Evolutionary conservation across 768 basidiomycete species (phyloP).

Genomic region (Mycena galericulata): DNA sequence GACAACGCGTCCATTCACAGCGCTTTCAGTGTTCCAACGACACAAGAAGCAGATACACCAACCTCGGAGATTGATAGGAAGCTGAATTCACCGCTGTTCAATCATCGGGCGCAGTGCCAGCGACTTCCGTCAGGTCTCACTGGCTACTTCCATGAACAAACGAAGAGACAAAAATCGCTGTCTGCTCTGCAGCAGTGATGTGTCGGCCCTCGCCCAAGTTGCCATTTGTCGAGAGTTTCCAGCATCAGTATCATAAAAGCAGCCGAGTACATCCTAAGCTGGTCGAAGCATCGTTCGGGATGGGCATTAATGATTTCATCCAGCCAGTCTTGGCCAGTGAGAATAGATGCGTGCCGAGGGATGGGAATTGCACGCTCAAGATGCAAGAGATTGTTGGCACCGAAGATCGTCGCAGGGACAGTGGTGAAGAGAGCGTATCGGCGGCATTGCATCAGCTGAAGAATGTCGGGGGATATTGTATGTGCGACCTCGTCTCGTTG

Average conservation of each 20-base stretch:
- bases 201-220: too few species aligned
- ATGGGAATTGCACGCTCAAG: conserved; percentile 12
- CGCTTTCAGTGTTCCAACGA: neutral
- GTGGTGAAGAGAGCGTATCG: neutral
- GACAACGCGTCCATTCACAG: neutral
- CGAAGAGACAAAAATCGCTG: too few species aligned
- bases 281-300: neutral
- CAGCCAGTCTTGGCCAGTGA: neutral
- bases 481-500: neutral
- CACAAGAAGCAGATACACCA: too few species aligned
- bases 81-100: neutral
- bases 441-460: conserved; percentile 14
- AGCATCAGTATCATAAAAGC: too few species aligned
- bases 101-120: too few species aligned
- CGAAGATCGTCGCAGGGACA: neutral
- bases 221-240: too few species aligned
- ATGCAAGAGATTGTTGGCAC: conserved; percentile 6
- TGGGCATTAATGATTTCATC: neutral
- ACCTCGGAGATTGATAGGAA: too few species aligned
- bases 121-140: too few species aligned
- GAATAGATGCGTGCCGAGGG: too few species aligned
- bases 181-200: too few species aligned
- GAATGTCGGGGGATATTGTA: neutral
- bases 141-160: too few species aligned
- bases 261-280: too few species aligned